Evolutionary conservation across 495 filamentous ascomycete genomes (phyloP).

Genomic region (Penicillium pancosmium): DNA sequence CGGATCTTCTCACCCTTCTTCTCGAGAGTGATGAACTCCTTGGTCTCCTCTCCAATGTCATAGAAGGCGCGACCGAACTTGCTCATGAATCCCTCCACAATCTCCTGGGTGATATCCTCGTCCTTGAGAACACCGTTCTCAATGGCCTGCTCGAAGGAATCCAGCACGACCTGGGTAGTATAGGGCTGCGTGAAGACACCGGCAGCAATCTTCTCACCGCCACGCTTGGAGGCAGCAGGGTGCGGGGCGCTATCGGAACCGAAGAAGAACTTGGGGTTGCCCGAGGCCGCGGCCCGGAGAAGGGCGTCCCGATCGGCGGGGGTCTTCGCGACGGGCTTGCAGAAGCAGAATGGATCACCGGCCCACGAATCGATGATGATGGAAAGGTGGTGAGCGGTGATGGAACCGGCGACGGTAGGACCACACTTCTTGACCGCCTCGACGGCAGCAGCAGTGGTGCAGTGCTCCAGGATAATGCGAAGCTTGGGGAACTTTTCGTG

Average conservation of each 20-base stretch:
- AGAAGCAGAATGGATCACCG: conserved; percentile 79
- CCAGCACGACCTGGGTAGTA: conserved; percentile 72
- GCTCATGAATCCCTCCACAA: conserved; percentile 74
- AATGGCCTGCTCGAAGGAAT: conserved; percentile 71
- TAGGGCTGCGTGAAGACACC: conserved; percentile 93
- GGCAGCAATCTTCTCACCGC: conserved; percentile 66
- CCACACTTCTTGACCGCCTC: conserved; percentile 76
- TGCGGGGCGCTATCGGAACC: conserved; percentile 75
- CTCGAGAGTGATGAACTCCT: conserved; percentile 62
- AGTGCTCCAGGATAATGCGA: conserved; percentile 77
- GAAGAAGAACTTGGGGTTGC: conserved; percentile 83
- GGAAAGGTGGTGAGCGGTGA: conserved; percentile 80
- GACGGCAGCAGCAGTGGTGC: conserved; percentile 80
- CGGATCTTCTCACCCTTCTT: conserved; percentile 62
- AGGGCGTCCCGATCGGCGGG: conserved; percentile 77
- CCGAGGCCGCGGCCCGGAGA: conserved; percentile 65
- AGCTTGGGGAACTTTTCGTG: conserved; percentile 77
- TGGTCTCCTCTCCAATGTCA: conserved; percentile 47
- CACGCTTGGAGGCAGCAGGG: conserved; percentile 70
- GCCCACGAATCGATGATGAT: conserved; percentile 77
- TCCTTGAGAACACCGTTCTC: conserved; percentile 65
- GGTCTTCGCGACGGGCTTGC: conserved; percentile 81
- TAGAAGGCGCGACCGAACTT: conserved; percentile 79
- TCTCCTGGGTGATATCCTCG: conserved; percentile 69
- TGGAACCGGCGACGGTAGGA: conserved; percentile 62